These are phyloP conservation scores for Scytalidium sp. DNA, from an alignment of 2,329 filamentous ascomycete genomes.

Conservation along the genomic window DNA sequence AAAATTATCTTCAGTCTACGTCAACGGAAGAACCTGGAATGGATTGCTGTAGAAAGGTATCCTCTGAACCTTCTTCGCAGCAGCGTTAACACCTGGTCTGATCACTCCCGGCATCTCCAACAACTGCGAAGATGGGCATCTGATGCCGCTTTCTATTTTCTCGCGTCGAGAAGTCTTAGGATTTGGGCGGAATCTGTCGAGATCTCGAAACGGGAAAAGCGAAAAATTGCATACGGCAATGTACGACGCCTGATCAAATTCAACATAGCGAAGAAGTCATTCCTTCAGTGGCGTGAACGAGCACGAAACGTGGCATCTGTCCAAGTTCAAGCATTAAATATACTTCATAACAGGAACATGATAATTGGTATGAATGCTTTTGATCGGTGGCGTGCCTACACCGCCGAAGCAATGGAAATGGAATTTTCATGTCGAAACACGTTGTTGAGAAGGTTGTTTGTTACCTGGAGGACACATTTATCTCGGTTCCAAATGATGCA, in stretches of 20 bases:
- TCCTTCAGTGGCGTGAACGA: constrained; percentile 21
- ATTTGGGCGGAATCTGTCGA: constrained; percentile 26
- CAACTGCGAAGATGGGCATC: constrained; percentile 19
- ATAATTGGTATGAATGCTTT: constrained; percentile 26
- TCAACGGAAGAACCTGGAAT: constrained; percentile 15
- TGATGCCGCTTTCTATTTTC: constrained; percentile 27
- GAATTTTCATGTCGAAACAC: constrained; percentile 18
- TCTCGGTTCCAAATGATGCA: constrained; percentile 18
- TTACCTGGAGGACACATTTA: constrained; percentile 21
- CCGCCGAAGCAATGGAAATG: constrained; percentile 23
- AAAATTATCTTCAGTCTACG: constrained; percentile 20
- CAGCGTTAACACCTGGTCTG: constrained; percentile 16
- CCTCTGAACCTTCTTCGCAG: constrained; percentile 15
- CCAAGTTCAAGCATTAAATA: constrained; percentile 22
- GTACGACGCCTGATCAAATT: constrained; percentile 26
- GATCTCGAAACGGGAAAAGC: constrained; percentile 23
- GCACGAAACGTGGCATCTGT: constrained; percentile 19
- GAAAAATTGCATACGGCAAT: constrained; percentile 24
- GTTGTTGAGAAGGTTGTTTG: constrained; percentile 20
- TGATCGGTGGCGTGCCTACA: constrained; percentile 25
- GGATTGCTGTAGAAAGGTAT: constrained; percentile 15
- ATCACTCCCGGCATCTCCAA: constrained; percentile 15
- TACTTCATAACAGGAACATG: constrained; percentile 19
- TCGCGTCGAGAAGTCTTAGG: constrained; percentile 21
- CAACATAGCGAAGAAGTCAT: constrained; percentile 20